phyloP scores from a whole-genome alignment of 2,329 filamentous ascomycete species.

The Amauroascus niger region DNA sequence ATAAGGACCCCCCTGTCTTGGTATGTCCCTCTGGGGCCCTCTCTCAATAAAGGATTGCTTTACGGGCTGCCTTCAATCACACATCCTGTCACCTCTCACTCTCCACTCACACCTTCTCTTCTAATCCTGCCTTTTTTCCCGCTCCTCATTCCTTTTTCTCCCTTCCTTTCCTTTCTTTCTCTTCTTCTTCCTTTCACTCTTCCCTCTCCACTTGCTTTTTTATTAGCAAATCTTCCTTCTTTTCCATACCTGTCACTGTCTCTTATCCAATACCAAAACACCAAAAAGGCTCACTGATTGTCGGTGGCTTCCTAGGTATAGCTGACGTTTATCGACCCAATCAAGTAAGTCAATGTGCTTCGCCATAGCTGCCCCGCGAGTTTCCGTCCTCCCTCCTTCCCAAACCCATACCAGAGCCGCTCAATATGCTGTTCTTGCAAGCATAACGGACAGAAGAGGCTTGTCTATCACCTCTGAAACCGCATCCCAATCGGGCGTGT shows the following conservation, averaged over 20 bases:
- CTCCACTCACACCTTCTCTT: conserved; percentile 10
- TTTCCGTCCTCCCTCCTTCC: neutral
- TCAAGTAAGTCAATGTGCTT: conserved; percentile 33
- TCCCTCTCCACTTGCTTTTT: neutral
- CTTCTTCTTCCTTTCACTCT: conserved; percentile 1
- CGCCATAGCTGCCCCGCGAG: neutral
- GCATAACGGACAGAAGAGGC: no score
- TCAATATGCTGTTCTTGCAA: no score
- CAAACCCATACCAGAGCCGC: neutral
- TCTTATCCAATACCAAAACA: neutral
- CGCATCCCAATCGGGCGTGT: neutral
- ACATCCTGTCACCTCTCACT: conserved; percentile 11
- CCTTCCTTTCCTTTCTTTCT: neutral
- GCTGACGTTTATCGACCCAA: conserved; percentile 41
- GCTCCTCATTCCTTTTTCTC: conserved; percentile 4
- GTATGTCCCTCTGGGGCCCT: conserved; percentile 7
- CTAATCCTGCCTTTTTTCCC: neutral
- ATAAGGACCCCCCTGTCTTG: conserved; percentile 12
- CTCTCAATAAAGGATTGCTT: conserved; percentile 9
- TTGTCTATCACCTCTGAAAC: neutral
- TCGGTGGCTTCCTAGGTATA: conserved; percentile 22
- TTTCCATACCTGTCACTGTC: neutral
- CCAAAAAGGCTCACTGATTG: conserved; percentile 7
- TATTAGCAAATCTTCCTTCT: conserved; percentile 1
- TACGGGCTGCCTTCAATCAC: conserved; percentile 8